phyloP scores from a whole-genome alignment of 2,329 filamentous ascomycete species.

The Ophiostoma triangulosporum region DNA sequence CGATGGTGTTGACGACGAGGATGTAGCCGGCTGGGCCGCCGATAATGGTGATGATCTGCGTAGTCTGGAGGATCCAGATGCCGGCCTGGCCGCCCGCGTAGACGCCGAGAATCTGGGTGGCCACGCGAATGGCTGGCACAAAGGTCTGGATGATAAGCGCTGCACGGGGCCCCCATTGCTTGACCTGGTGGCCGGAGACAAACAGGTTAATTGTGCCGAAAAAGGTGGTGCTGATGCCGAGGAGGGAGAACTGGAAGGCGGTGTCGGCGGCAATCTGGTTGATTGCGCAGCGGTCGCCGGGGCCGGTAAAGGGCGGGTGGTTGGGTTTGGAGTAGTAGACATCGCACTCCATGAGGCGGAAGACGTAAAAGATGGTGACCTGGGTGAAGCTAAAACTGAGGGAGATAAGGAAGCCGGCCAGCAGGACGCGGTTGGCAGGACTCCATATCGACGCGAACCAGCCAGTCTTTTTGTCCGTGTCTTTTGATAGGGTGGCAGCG shows the following conservation, averaged over 20 bases:
- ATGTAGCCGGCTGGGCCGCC: slow-evolving; percentile 47
- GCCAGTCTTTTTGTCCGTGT: not conserved
- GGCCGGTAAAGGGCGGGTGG: slow-evolving; percentile 35
- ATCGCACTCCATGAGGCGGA: slow-evolving; percentile 60
- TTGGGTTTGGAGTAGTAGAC: slow-evolving; percentile 43
- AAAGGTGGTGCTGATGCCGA: slow-evolving; percentile 53
- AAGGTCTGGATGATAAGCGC: slow-evolving; percentile 50
- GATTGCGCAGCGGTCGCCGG: slow-evolving; percentile 41
- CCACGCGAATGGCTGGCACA: slow-evolving; percentile 49
- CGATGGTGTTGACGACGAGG: slow-evolving; percentile 53
- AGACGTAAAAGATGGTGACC: slow-evolving; percentile 44
- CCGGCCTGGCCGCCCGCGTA: slow-evolving; percentile 44
- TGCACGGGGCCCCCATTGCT: slow-evolving; percentile 47
- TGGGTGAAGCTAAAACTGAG: slow-evolving; percentile 36
- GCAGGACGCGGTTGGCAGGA: slow-evolving; percentile 32
- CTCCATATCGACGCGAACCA: slow-evolving; percentile 8
- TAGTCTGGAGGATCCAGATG: slow-evolving; percentile 54
- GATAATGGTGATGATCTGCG: slow-evolving; percentile 53
- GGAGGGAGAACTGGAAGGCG: slow-evolving; percentile 47
- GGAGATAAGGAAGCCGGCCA: slow-evolving; percentile 48
- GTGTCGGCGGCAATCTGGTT: slow-evolving; percentile 52
- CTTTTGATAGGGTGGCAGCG: not conserved
- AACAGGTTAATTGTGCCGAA: slow-evolving; percentile 55
- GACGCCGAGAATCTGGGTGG: slow-evolving; percentile 52
- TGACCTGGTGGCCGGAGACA: slow-evolving; percentile 52